Conservation (phyloP, 495 filamentous ascomycete species). For the Penicillium manginii region DNA sequence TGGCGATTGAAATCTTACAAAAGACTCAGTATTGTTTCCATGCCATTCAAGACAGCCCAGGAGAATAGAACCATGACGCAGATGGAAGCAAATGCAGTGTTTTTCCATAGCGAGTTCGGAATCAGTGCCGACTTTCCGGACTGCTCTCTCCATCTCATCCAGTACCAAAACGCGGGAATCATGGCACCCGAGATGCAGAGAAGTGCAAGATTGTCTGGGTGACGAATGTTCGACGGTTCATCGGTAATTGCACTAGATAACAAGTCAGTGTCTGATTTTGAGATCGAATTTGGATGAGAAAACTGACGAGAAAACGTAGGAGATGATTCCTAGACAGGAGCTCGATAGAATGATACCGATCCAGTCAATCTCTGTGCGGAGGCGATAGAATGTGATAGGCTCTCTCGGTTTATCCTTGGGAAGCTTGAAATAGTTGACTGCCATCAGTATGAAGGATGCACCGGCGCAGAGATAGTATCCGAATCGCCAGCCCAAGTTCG, state of each 20-base stretch:
- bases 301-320: slow-evolving; percentile 51
- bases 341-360: slow-evolving; percentile 47
- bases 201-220: slow-evolving; percentile 42
- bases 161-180: slow-evolving; percentile 49
- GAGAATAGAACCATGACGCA: slow-evolving; percentile 56
- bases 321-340: slow-evolving; percentile 46
- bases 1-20: slow-evolving; percentile 31
- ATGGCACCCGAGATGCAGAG: slow-evolving; percentile 40
- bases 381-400: slow-evolving; percentile 13
- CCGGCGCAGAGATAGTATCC: slow-evolving; percentile 53
- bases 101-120: slow-evolving; percentile 59
- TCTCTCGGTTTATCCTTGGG: slow-evolving; percentile 23
- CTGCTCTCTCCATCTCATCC: slow-evolving; percentile 50
- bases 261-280: neutral
- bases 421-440: slow-evolving; percentile 40
- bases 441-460: slow-evolving; percentile 38
- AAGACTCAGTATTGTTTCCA: slow-evolving; percentile 57
- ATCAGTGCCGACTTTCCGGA: slow-evolving; percentile 51
- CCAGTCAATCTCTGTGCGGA: slow-evolving; percentile 53
- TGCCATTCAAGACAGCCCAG: slow-evolving; percentile 50
- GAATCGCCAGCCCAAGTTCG: slow-evolving; percentile 48
- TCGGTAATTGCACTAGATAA: slow-evolving; percentile 40
- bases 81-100: slow-evolving; percentile 49
- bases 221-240: slow-evolving; percentile 37
- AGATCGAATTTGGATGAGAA: neutral